Base-by-base conservation (phyloP, 768 basidiomycete species). In the Suillus discolor region DNA sequence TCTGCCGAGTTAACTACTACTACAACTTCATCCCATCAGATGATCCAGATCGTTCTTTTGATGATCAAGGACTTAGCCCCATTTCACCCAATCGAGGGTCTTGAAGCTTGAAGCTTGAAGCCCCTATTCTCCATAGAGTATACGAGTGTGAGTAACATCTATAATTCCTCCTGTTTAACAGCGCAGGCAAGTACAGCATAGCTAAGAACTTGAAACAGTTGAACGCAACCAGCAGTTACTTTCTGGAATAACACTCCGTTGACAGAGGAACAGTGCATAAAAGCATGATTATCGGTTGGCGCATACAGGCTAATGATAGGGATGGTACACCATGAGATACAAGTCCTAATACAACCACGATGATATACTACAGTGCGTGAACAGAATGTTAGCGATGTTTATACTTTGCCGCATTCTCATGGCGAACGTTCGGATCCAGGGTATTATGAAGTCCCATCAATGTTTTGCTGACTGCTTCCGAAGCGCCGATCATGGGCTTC, bases 401-500 rank as follows among this genome's bases (percentile, higher is more conserved):
- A 80, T 99, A 99, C 79, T 99, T 98, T 62, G 93, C 95, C 70
- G 93, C 92, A 70, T 90, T 91, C 74, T 97, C 95, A 61, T 86
- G 83, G 54, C 88, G 87, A 57, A 91, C 82, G 65, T 89, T 86
- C 12, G 97, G 96, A 76, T 99, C 96, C 71, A 99, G 79, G 55
- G 94, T 87, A 75, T 99, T 99, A 71, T 96, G 91, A 45, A 99
- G 82, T 9, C 97, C 97, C 63, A 98, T 84, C 44, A 99, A 79
- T 0, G 97, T 96, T 82, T 99, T 96, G 79, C 94, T 91, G 66
- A 99, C 91, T 3, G 97, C 97, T 78, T 97, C 97, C 60, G 91
- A 94, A 5, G 96, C 96, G 5, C 97, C 97, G 65, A 99, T 99
- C 94, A 97, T 97, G 2, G 97, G 96, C 72, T 94, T 96, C 70